These are phyloP conservation scores for Withania somnifera DNA, from an alignment of 305 asterid species.

Conservation along the genomic window DNA sequence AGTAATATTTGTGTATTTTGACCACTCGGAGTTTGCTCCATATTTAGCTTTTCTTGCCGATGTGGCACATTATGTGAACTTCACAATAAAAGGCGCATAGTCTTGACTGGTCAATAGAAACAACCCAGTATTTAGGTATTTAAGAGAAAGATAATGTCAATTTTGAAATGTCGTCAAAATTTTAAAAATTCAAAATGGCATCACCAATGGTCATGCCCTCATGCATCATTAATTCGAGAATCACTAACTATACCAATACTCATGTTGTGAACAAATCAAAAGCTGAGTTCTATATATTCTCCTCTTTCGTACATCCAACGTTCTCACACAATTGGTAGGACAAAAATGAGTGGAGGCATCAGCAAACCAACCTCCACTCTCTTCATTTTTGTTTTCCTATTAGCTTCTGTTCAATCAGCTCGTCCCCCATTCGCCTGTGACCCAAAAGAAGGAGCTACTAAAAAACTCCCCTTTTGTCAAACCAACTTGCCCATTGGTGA, in stretches of 20 bases:
- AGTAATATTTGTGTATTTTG: too few species aligned
- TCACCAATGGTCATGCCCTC: neutral
- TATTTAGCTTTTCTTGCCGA: too few species aligned
- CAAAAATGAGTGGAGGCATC: slow-evolving; percentile 1
- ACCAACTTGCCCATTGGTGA: slow-evolving; percentile 22
- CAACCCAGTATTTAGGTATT: too few species aligned
- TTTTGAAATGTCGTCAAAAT: too few species aligned
- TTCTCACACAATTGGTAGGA: slow-evolving; percentile 2
- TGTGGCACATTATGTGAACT: too few species aligned
- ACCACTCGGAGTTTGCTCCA: too few species aligned
- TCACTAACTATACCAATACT: neutral
- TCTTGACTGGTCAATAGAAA: too few species aligned
- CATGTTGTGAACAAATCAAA: neutral
- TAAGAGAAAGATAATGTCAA: too few species aligned
- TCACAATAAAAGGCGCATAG: too few species aligned
- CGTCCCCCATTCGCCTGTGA: slow-evolving; percentile 65
- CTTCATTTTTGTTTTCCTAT: neutral
- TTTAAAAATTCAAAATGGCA: neutral
- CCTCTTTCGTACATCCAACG: neutral
- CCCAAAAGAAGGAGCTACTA: slow-evolving; percentile 22
- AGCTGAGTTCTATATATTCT: slow-evolving; percentile 14
- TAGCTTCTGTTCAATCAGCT: neutral
- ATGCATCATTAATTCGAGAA: neutral
- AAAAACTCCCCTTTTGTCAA: slow-evolving; percentile 39
- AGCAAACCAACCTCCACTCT: slow-evolving; percentile 16